These are phyloP conservation scores for Eruca vesicaria DNA, from an alignment of 441 rosid genomes.

Conservation along the genomic window DNA sequence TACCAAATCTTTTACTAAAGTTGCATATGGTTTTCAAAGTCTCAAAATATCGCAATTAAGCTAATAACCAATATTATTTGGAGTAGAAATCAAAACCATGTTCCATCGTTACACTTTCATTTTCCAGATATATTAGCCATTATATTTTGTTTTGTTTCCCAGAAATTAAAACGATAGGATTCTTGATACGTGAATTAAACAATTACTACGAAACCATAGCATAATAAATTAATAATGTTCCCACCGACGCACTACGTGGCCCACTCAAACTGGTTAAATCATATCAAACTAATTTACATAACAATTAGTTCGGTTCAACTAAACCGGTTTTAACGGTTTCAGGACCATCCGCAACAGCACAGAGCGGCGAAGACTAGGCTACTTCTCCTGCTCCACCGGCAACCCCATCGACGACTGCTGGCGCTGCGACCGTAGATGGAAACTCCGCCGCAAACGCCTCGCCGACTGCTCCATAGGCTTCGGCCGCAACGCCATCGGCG, in stretches of 20 bases:
- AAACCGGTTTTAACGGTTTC: slow-evolving; percentile 1
- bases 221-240: background rate
- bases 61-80: too few relatives aligned
- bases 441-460: slow-evolving; percentile 34
- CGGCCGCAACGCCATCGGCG: slow-evolving; percentile 53
- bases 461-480: slow-evolving; percentile 53
- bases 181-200: background rate
- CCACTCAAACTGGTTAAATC: background rate
- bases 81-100: too few relatives aligned
- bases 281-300: background rate
- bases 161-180: too few relatives aligned
- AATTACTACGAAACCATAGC: background rate
- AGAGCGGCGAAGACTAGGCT: slow-evolving; percentile 42
- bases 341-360: slow-evolving; percentile 46
- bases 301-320: background rate
- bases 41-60: too few relatives aligned
- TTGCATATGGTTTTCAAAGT: too few relatives aligned
- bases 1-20: too few relatives aligned
- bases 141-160: background rate
- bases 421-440: slow-evolving; percentile 52
- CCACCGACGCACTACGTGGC: slow-evolving; percentile 19
- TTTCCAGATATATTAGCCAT: background rate
- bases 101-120: background rate
- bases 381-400: slow-evolving; percentile 54
- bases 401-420: slow-evolving; percentile 58